Base-by-base conservation (phyloP, 2,329 filamentous ascomycete genomes). In the Alternaria sp. region DNA sequence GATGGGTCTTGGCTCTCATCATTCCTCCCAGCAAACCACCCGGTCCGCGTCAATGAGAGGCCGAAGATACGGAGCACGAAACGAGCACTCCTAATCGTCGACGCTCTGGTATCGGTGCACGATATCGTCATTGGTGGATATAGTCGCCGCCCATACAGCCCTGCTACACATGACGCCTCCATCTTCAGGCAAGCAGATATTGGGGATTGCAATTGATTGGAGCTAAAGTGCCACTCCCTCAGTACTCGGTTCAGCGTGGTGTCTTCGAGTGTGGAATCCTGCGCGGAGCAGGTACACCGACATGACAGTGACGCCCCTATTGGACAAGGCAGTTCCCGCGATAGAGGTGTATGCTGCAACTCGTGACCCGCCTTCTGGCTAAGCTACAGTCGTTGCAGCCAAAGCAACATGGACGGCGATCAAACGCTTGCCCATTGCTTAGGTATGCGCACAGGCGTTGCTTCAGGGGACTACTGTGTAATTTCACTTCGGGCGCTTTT, bases 341-440 rank as follows among this genome's bases (percentile, higher is more conserved):
- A 71, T 68, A 65, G 69, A 54, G 14, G 57, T 47, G 57, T 53
- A 60, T 51, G 61, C 57, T 42, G 62, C 62, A 61, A 64, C 69
- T 68, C 62, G 65, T 66, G 64, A 67, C 65, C 59, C 55, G 65
- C 67, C 63, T 52, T 71, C 61, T 72, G 67, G 69, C 65, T 67
- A 71, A 66, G 66, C 67, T 69, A 59, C 61, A 54, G 49, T 59
- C 49, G 43, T 58, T 44, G 51, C 58, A 61, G 44, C 63, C 69
- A 70, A 72, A 71, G 66, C 63, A 72, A 73, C 62, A 64, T 71
- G 64, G 66, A 72, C 70, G 75, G 74, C 74, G 75, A 78, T 78
- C 75, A 77, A 77, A 78, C 75, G 74, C 75, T 67, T 75, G 73
- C 64, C 67, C 71, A 74, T 67, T 76, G 74, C 74, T 75, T 73